phyloP scores from a whole-genome alignment of 2,329 filamentous ascomycete species.

The Colletotrichum incanum region DNA sequence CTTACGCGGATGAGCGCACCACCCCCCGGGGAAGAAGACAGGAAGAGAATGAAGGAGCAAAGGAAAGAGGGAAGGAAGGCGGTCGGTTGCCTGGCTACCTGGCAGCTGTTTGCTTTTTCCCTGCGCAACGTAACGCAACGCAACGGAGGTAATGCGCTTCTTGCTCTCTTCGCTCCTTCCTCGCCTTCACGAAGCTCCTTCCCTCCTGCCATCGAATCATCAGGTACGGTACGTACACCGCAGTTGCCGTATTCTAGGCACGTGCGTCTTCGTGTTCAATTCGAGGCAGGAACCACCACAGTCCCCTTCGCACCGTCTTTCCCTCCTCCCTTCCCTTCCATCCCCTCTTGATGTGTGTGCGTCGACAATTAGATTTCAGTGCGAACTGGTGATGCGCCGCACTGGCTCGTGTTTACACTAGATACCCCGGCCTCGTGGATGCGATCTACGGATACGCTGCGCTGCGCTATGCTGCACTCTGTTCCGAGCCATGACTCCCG shows the following conservation, averaged over 20 bases:
- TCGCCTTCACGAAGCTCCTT: not conserved
- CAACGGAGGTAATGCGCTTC: not conserved
- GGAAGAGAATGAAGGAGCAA: not conserved
- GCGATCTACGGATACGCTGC: not conserved
- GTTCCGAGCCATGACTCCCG: not conserved
- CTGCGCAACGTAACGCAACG: not conserved
- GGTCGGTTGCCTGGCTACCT: not conserved
- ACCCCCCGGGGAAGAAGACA: not conserved
- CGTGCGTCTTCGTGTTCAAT: not conserved
- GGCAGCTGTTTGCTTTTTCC: not conserved
- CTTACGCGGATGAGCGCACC: conserved; percentile 17
- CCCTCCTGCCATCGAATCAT: not conserved
- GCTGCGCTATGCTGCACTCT: not conserved
- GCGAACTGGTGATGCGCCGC: not conserved
- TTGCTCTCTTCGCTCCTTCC: not conserved
- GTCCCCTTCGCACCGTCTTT: not conserved
- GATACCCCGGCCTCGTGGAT: not conserved
- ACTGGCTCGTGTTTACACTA: not conserved
- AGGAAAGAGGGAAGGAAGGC: not conserved
- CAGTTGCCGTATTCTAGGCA: not conserved
- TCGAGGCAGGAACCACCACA: not conserved
- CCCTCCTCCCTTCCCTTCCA: not conserved
- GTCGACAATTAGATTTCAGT: not conserved
- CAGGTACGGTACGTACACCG: no score
- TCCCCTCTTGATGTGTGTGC: not conserved